Evolutionary conservation across 169 alveolate genomes (phyloP), one percentile per base, ranked within the genome.

Genomic region (Babesia caballi): DNA sequence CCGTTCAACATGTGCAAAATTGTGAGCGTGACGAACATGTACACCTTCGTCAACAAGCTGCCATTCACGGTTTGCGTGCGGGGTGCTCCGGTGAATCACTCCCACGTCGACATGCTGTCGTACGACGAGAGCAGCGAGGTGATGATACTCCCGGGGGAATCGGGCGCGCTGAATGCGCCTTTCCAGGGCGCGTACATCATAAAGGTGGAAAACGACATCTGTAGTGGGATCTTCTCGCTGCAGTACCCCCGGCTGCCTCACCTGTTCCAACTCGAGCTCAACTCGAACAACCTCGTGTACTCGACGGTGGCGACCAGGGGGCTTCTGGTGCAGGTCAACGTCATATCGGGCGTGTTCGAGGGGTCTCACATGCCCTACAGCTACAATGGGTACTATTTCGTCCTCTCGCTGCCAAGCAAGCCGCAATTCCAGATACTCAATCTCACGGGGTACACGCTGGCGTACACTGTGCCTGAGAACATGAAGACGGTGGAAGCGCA

Each of bases 351-450:
- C 19, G 71, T 78, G 40, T 91, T 91, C 58, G 90, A 85, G 49
- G 89, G 85, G 21, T 82, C 89, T 14, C 84, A 87, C 49, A 56
- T 91, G 49, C 95, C 95, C 6, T 91, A 89, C 67, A 81, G 89
- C 36, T 89, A 83, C 71, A 91, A 91, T 66, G 95, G 95, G 12
- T 85, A 77, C 50, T 91, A 87, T 60, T 73, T 82, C 54, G 85
- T 89, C 23, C 85, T 91, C 21, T 84, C 91, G 35, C 47, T 89
- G 25, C 94, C 95, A 0, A 66, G 66, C 30, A 59, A 88, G 58
- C 91, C 95, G 47, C 90, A 85, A 67, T 88, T 85, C 57, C 92
- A 90, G 52, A 85, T 91, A 27, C 72, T 88, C 33, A 91, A 91
- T 73, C 83, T 90, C 19, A 91, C 93, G 41, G 73, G 77, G 46